Conservation (phyloP, 108 stramenopile genomes). For the Cyclotella kingstonii region DNA sequence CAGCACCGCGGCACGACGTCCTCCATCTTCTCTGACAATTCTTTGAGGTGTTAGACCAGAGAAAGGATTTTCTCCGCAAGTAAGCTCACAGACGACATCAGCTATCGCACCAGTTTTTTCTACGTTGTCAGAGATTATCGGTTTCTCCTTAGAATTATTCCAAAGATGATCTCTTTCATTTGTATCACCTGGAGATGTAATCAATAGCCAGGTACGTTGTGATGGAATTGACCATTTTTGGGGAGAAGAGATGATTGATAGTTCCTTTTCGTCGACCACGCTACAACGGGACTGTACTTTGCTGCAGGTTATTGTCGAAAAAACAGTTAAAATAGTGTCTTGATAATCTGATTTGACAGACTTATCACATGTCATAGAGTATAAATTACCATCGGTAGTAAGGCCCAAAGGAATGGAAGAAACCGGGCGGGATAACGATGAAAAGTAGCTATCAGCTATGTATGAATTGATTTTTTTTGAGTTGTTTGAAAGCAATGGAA, state of each 20-base stretch:
- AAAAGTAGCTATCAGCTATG: constrained; percentile 34
- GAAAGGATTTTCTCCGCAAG: constrained; percentile 46
- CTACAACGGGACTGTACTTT: no score
- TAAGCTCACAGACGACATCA: constrained; percentile 65
- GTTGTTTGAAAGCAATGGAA: neutral
- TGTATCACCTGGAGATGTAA: constrained; percentile 57
- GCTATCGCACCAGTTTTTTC: constrained; percentile 54
- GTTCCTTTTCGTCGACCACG: no score
- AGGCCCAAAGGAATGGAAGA: constrained; percentile 52
- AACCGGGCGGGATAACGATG: constrained; percentile 37
- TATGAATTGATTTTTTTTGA: neutral
- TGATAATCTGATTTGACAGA: constrained; percentile 37
- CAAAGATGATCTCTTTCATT: no score
- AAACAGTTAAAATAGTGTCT: constrained; percentile 62
- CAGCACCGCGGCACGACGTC: constrained; percentile 44
- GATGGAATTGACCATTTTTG: constrained; percentile 47
- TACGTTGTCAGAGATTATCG: constrained; percentile 10
- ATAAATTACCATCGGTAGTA: constrained; percentile 52
- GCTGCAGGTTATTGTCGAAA: constrained; percentile 55
- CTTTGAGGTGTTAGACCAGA: constrained; percentile 57
- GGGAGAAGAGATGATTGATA: no score
- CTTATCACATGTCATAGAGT: constrained; percentile 11
- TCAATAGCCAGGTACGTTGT: constrained; percentile 72
- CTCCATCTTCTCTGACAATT: constrained; percentile 50
- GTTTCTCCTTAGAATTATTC: constrained; percentile 18